Conservation (phyloP, 371 early-diverging fungal species). For the Zopfochytrium polystomum region DNA sequence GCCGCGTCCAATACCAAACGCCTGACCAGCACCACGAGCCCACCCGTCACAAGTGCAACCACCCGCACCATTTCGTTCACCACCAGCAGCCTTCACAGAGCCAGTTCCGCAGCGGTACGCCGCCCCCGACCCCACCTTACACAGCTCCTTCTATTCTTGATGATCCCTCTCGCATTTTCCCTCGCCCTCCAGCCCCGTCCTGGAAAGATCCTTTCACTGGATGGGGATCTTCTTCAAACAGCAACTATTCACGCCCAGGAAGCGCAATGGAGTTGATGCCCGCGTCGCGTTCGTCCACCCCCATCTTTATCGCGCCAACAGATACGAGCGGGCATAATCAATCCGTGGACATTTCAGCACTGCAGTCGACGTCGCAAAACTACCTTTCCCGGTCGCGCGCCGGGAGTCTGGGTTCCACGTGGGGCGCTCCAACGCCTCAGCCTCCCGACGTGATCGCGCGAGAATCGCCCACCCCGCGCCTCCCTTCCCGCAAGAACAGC, state of each 20-base stretch:
- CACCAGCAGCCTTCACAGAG: neutral
- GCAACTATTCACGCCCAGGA: neutral
- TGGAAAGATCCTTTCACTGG: neutral
- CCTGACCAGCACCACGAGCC: neutral
- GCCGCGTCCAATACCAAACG: slow-evolving; percentile 11
- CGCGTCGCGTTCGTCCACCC: neutral
- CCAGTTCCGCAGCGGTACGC: too few relatives aligned
- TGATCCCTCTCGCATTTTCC: too few relatives aligned
- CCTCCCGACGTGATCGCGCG: too few relatives aligned
- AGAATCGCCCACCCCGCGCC: too few relatives aligned
- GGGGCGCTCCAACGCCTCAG: neutral
- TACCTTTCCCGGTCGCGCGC: neutral
- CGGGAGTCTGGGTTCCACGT: neutral
- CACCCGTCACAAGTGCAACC: neutral
- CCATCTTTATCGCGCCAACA: neutral
- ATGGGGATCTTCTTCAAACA: neutral
- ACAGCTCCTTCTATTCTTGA: too few relatives aligned
- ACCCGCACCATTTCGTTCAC: neutral
- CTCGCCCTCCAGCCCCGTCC: too few relatives aligned
- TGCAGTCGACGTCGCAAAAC: neutral
- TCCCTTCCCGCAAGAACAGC: too few relatives aligned
- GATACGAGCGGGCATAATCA: neutral
- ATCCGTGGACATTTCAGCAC: neutral
- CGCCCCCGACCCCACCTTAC: too few relatives aligned
- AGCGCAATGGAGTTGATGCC: too few relatives aligned